Base-by-base conservation (phyloP, 2,329 filamentous ascomycete genomes). In the Myriangium duriaei region DNA sequence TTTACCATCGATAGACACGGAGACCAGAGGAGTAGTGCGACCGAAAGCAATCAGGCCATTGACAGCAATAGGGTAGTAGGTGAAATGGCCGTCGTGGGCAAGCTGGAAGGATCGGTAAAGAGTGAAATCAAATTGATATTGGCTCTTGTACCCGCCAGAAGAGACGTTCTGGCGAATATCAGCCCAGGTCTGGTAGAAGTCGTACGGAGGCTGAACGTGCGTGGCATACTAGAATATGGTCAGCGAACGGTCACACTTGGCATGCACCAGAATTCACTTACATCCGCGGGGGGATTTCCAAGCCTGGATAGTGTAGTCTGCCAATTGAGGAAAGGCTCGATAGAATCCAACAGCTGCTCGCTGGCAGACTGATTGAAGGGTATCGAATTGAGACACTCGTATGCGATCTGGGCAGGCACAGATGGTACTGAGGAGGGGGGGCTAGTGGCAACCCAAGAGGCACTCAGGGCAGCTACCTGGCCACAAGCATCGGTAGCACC, bases 21-120 rank as follows among this genome's bases (percentile, higher is more conserved):
- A 79, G 0, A 79, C 71, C 1, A 80, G 48, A 35, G 63, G 58
- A 48, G 68, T 51, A 16, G 59, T 57, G 6, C 69, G 61, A 5
- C 61, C 63, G 47, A 50, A 78, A 43, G 51, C 63, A 55, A 76
- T 74, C 1, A 70, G 51, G 1, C 50, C 62, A 30, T 63, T 65
- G 11, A 76, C 61, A 4, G 67, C 58, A 45, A 74, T 69, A 2
- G 71, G 69, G 11, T 65, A 56, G 49, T 68, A 75, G 2, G 62
- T 57, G 35, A 79, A 75, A 49, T 83, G 79, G 1, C 76, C 74
- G 50, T 83, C 78, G 46, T 81, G 74, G 3, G 72, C 69, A 1
- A 61, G 61, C 15, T 64, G 62, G 24, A 76, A 61, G 5, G 72
- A 55, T 24, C 63, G 55, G 40, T 70, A 68, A 2, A 82, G 59